These are phyloP conservation scores for Chlorociboria aeruginascens DNA, from an alignment of 495 filamentous ascomycete genomes.

Conservation along the genomic window DNA sequence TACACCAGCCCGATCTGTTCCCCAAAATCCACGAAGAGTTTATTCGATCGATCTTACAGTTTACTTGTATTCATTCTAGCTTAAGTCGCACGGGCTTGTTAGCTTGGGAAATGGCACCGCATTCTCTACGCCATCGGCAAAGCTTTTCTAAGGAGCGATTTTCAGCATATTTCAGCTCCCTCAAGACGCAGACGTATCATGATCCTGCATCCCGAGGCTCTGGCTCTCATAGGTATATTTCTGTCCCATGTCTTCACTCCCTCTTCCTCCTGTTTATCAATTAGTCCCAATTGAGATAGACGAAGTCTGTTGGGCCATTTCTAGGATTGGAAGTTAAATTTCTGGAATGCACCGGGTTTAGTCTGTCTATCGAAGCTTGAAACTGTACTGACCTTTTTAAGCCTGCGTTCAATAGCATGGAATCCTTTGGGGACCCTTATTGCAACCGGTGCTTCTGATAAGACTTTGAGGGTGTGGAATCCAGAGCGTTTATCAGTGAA, in stretches of 20 bases:
- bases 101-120: constrained; percentile 21
- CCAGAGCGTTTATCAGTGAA: constrained; percentile 70
- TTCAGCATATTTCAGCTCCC: constrained; percentile 38
- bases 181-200: constrained; percentile 51
- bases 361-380: neutral
- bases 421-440: constrained; percentile 77
- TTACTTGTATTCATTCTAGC: neutral
- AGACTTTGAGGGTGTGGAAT: constrained; percentile 83
- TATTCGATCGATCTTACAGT: neutral
- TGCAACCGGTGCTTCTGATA: constrained; percentile 73
- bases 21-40: neutral
- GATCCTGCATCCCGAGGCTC: constrained; percentile 38
- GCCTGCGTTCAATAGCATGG: constrained; percentile 52
- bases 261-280: no score
- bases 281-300: no score
- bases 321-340: no score
- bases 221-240: constrained; percentile 37
- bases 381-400: constrained; percentile 1
- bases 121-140: constrained; percentile 33
- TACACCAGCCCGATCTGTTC: no score
- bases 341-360: no score
- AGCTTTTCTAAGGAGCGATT: constrained; percentile 53
- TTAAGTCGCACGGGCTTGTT: no score
- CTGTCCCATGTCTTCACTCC: no score
- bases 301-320: no score